Percentiles rank a stretch among this genome's conserved stretches.
phyloP scores from a whole-genome alignment of 2,329 filamentous ascomycete species.

The Albophoma yamanashiensis region DNA sequence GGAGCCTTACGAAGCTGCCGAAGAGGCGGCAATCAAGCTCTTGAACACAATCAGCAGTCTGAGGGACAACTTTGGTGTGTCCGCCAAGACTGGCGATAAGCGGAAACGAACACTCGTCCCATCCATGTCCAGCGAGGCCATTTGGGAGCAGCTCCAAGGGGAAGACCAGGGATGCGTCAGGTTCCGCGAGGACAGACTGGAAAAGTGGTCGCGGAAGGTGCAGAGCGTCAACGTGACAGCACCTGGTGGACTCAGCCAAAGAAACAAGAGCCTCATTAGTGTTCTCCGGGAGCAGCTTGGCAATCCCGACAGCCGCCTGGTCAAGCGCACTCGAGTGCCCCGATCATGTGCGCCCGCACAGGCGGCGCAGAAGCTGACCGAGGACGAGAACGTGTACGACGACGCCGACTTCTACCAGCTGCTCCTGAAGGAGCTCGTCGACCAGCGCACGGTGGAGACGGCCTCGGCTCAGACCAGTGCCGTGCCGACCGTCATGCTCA shows the following conservation, averaged over 20 bases:
- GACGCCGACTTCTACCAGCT: conserved; percentile 93
- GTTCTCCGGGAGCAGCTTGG: conserved; percentile 59
- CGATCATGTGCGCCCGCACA: conserved; percentile 70
- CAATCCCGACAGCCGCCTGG: conserved; percentile 49
- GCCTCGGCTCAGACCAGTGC: conserved; percentile 34
- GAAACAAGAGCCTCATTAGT: conserved; percentile 42
- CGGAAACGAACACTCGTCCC: conserved; percentile 43
- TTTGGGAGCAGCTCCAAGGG: conserved; percentile 62
- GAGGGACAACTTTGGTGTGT: conserved; percentile 47
- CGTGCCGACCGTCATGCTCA: conserved; percentile 49
- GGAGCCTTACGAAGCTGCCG: conserved; percentile 61
- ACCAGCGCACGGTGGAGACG: conserved; percentile 68
- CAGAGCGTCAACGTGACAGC: conserved; percentile 33
- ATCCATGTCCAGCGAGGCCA: conserved; percentile 48
- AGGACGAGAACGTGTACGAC: conserved; percentile 66
- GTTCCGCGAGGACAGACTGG: conserved; percentile 60
- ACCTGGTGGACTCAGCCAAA: conserved; percentile 14
- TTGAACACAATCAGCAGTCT: conserved; percentile 72
- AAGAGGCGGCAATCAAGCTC: conserved; percentile 74
- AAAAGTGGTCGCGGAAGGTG: conserved; percentile 80
- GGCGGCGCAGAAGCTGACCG: conserved; percentile 41
- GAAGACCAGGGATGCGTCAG: conserved; percentile 50
- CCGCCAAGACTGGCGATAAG: conserved; percentile 45
- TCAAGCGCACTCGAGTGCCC: conserved; percentile 58
- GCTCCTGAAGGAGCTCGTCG: conserved; percentile 84